Base-by-base conservation (phyloP, 768 basidiomycete genomes). In the Leccinum rimulosum region DNA sequence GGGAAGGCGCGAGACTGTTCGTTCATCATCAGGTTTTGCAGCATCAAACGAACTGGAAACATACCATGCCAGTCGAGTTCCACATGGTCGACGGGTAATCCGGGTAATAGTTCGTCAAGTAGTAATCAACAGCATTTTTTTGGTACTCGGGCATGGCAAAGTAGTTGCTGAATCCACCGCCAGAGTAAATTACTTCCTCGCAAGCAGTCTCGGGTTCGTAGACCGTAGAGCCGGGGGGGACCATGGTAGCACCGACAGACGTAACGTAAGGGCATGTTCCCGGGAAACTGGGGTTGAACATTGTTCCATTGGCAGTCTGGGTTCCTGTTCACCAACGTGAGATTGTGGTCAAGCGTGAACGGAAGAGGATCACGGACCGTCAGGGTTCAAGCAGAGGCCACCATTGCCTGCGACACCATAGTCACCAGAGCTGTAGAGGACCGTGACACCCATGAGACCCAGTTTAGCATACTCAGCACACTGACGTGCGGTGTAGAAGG, bases 401-500 rank as follows among this genome's bases (percentile, higher is more conserved):
- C 51, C 62, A 35, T 61, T 58, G 1, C 78, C 79, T 2, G 75
- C 78, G 22, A 80, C 80, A 52, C 80, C 79, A 38, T 65, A 64
- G 57, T 82, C 79, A 27, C 80, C 80, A 7, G 79, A 78, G 30
- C 74, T 71, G 56, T 77, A 82, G 40, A 82, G 63, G 31, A 81
- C 52, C 3, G 80, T 77, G 17, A 67, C 45, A 52, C 79, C 78
- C 66, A 78, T 65, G 28, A 79, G 60, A 36, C 78, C 78, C 12
- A 78, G 70, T 61, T 81, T 81, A 31, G 70, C 80, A 58, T 80
- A 82, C 62, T 82, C 80, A 5, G 69, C 61, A 64, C 79, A 80
- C 55, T 80, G 78, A 30, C 79, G 75, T 40, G 62, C 64, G 19
- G 75, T 69, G 60, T 78, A 80, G 49, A 72, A 68, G 0, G 72